phyloP scores from a whole-genome alignment of 306 rosid genomes.

The Elaeagnus macrophylla region DNA sequence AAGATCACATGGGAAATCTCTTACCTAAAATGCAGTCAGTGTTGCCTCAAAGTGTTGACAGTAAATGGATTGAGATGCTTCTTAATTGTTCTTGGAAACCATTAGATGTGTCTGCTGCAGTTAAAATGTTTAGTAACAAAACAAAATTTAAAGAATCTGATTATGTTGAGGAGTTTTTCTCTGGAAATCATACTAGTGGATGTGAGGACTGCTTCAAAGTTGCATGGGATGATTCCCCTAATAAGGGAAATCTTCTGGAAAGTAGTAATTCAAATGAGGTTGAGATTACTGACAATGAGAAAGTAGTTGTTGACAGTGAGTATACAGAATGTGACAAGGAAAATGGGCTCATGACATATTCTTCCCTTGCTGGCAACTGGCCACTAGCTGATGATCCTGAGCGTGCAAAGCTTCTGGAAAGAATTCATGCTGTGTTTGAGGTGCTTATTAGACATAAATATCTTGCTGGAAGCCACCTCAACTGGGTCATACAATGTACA shows the following conservation, averaged over 20 bases:
- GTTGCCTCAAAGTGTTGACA: constrained; percentile 67
- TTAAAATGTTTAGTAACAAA: constrained; percentile 52
- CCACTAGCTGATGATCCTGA: constrained; percentile 75
- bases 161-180: constrained; percentile 36
- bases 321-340: constrained; percentile 32
- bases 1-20: constrained; percentile 74
- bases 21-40: constrained; percentile 60
- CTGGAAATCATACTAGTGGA: constrained; percentile 32
- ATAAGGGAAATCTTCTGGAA: constrained; percentile 32
- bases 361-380: constrained; percentile 55
- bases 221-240: constrained; percentile 40
- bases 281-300: constrained; percentile 29
- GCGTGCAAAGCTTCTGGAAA: constrained; percentile 72
- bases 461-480: constrained; percentile 77
- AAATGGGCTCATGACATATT: constrained; percentile 27
- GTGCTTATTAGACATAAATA: constrained; percentile 64
- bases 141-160: constrained; percentile 31
- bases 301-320: constrained; percentile 28
- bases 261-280: constrained; percentile 20
- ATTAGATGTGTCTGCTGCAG: constrained; percentile 62
- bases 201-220: constrained; percentile 46
- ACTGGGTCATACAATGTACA: constrained; percentile 70
- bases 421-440: constrained; percentile 61
- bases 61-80: constrained; percentile 78
- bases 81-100: constrained; percentile 80